Percentiles rank a stretch among this genome's conserved stretches.
Conservation (phyloP, 495 filamentous ascomycete genomes). For the Polyplosphaeria fusca region DNA sequence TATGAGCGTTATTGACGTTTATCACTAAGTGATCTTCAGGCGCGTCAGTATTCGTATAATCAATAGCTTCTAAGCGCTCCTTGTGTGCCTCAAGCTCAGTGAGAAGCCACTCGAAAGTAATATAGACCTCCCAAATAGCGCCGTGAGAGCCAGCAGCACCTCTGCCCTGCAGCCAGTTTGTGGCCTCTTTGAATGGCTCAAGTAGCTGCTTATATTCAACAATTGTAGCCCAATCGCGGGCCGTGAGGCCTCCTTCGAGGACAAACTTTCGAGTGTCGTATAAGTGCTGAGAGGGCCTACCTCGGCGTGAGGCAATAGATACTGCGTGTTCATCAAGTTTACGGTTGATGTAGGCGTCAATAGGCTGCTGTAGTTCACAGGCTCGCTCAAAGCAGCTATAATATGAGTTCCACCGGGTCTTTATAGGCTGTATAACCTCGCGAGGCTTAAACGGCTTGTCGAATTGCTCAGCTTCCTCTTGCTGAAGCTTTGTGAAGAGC, state of each 20-base stretch:
- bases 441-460: not conserved
- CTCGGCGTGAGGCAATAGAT: too few relatives aligned
- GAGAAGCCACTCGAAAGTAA: not conserved
- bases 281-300: too few relatives aligned
- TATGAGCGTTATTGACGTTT: not conserved
- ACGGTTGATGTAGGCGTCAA: not conserved
- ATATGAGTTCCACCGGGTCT: conserved; percentile 5
- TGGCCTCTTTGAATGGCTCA: conserved; percentile 5
- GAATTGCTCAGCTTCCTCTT: too few relatives aligned
- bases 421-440: conserved; percentile 1
- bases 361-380: not conserved
- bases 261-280: not conserved
- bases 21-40: conserved; percentile 4
- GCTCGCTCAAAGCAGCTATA: not conserved
- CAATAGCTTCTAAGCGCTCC: not conserved
- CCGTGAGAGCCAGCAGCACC: conserved; percentile 1
- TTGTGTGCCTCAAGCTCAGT: not conserved
- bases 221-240: conserved; percentile 2
- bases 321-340: conserved; percentile 1
- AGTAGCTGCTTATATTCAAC: conserved; percentile 1
- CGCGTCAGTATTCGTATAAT: conserved; percentile 6
- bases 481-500: too few relatives aligned
- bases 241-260: not conserved
- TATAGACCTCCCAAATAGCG: conserved; percentile 3
- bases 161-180: not conserved